Conservation (phyloP, 2,329 filamentous ascomycete species). For the Xylariaceae sp. region DNA sequence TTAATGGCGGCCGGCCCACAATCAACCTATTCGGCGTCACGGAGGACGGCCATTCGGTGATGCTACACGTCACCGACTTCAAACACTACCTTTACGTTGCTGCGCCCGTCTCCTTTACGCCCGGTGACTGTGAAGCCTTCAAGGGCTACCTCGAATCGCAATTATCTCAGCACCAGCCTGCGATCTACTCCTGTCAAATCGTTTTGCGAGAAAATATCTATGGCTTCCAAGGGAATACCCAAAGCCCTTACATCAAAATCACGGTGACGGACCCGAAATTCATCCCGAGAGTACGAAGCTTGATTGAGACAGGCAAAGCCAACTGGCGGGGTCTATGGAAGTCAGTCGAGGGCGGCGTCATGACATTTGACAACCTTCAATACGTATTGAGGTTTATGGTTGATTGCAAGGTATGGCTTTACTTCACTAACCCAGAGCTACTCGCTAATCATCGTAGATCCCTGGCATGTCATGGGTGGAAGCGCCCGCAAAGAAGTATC, state of each 20-base stretch:
- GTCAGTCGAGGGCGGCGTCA: conserved; percentile 59
- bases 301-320: conserved; percentile 68
- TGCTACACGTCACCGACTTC: conserved; percentile 93
- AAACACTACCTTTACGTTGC: conserved; percentile 93
- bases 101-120: conserved; percentile 75
- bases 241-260: conserved; percentile 89
- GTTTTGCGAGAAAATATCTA: conserved; percentile 86
- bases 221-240: conserved; percentile 87
- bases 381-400: conserved; percentile 98
- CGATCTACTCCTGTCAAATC: conserved; percentile 75
- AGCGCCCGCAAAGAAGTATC: conserved; percentile 67
- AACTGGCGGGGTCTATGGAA: conserved; percentile 94
- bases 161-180: conserved; percentile 65
- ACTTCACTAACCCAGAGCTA: neutral
- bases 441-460: conserved; percentile 47
- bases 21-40: conserved; percentile 95
- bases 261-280: conserved; percentile 84
- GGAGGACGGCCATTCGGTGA: conserved; percentile 74
- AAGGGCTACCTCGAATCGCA: conserved; percentile 74
- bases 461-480: conserved; percentile 98
- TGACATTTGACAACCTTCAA: conserved; percentile 94
- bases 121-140: conserved; percentile 71
- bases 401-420: conserved; percentile 65
- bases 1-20: conserved; percentile 68
- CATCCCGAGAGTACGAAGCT: conserved; percentile 68